These are phyloP conservation scores for Pythium phragmiticola DNA, from an alignment of 352 stramenopile genomes.

Conservation along the genomic window DNA sequence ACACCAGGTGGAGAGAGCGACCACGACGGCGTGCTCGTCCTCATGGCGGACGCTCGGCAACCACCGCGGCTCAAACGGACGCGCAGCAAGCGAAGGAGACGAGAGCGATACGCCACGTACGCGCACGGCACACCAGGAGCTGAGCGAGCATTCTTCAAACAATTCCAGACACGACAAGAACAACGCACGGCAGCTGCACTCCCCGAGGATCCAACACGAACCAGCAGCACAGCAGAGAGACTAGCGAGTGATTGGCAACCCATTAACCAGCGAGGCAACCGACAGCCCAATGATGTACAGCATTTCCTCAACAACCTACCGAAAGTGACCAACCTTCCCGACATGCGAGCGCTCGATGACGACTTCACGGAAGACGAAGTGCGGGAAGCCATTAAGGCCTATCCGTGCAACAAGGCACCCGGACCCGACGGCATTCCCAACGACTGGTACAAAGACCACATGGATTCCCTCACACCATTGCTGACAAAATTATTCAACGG, in stretches of 20 bases:
- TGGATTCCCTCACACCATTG: not conserved
- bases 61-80: no score
- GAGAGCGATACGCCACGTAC: no score
- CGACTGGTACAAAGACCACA: conserved; percentile 19
- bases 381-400: not conserved
- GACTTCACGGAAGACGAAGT: conserved; percentile 20
- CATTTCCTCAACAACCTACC: not conserved
- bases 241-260: not conserved
- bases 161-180: no score
- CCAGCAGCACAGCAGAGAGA: not conserved
- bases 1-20: no score
- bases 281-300: not conserved
- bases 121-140: no score
- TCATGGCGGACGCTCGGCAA: no score
- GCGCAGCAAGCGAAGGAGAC: no score
- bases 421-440: conserved; percentile 17
- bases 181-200: no score
- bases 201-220: no score
- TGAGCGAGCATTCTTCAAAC: no score
- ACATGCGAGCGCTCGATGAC: not conserved
- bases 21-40: no score
- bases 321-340: not conserved
- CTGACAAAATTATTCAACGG: no score
- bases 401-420: conserved; percentile 1
- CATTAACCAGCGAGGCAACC: conserved; percentile 8